Percentiles rank a stretch among this genome's conserved stretches.
Conservation (phyloP, 148 eudicot genomes). For the Simmondsia chinensis region DNA sequence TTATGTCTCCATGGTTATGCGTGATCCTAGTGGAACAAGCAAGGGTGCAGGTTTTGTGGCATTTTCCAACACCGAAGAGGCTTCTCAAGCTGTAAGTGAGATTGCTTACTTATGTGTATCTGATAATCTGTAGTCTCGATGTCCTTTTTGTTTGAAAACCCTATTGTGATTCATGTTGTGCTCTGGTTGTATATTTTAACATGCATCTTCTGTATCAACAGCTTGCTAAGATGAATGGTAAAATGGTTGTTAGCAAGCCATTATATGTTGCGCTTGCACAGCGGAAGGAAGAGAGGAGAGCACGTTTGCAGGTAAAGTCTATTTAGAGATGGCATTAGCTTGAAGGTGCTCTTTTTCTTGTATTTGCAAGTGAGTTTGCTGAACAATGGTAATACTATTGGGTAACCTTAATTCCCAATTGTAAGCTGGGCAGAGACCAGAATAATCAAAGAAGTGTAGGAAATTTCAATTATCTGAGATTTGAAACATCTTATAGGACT, state of each 20-base stretch:
- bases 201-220: slow-evolving; percentile 5
- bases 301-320: slow-evolving; percentile 80
- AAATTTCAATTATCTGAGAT: too few relatives aligned
- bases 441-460: too few relatives aligned
- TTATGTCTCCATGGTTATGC: slow-evolving; percentile 50
- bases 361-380: too few relatives aligned
- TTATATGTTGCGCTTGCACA: slow-evolving; percentile 88
- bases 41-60: slow-evolving; percentile 83
- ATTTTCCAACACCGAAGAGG: slow-evolving; percentile 66
- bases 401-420: too few relatives aligned
- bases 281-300: slow-evolving; percentile 79
- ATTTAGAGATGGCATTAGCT: too few relatives aligned
- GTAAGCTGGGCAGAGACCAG: too few relatives aligned
- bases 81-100: slow-evolving; percentile 64
- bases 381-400: too few relatives aligned
- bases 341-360: too few relatives aligned
- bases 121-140: not conserved
- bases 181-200: too few relatives aligned
- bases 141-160: not conserved
- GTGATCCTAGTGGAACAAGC: slow-evolving; percentile 74
- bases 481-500: too few relatives aligned
- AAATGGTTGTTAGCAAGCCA: slow-evolving; percentile 73
- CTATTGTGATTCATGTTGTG: too few relatives aligned
- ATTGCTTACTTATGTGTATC: not conserved
- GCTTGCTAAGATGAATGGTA: slow-evolving; percentile 88